Conservation (phyloP, 1,139 yeast species). For the Kodamaea ohmeri region DNA sequence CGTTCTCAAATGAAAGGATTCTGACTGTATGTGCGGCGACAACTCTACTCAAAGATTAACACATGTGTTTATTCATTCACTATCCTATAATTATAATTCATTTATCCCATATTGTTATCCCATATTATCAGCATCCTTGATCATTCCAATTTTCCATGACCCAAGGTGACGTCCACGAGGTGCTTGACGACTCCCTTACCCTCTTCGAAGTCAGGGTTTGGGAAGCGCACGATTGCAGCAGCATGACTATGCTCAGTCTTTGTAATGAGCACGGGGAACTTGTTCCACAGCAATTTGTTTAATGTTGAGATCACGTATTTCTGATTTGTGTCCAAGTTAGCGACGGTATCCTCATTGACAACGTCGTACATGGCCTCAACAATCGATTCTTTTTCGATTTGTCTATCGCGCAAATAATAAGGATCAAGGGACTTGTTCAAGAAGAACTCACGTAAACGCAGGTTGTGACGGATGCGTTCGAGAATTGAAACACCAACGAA, state of each 20-base stretch:
- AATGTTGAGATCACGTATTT: constrained; percentile 51
- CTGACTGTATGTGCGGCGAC: no score
- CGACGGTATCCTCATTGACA: constrained; percentile 21
- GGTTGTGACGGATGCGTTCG: constrained; percentile 36
- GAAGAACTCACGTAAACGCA: constrained; percentile 32
- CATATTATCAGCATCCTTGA: background rate
- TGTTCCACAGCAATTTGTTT: constrained; percentile 62
- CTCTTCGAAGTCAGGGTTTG: constrained; percentile 54
- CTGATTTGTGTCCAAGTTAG: constrained; percentile 46
- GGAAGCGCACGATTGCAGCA: constrained; percentile 69
- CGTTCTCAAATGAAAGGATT: no score
- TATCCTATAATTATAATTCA: no score
- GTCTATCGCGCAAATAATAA: constrained; percentile 23
- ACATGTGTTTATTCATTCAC: no score
- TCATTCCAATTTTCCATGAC: background rate
- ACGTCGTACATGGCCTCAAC: constrained; percentile 64
- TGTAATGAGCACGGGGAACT: constrained; percentile 67
- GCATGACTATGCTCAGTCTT: constrained; percentile 72
- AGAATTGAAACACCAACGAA: constrained; percentile 44
- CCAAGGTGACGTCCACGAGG: constrained; percentile 40
- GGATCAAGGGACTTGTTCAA: constrained; percentile 29
- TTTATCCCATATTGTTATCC: background rate
- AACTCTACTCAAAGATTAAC: no score
- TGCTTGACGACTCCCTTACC: constrained; percentile 69
- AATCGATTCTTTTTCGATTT: constrained; percentile 22